phyloP scores from a whole-genome alignment of 2,329 filamentous ascomycete genomes.

The Fusarium albidum region DNA sequence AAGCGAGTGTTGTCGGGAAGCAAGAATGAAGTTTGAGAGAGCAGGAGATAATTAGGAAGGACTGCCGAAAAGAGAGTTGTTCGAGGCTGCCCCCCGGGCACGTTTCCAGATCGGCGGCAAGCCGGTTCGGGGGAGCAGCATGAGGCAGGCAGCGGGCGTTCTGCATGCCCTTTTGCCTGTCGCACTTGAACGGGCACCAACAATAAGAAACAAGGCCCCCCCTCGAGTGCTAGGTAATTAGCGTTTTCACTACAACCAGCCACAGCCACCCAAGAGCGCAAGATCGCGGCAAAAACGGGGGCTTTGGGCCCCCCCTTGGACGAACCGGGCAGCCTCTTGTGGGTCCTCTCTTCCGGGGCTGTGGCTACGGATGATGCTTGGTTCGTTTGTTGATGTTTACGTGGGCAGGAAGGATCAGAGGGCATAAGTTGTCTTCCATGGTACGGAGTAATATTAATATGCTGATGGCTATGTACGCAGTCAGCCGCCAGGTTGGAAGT shows the following conservation, averaged over 20 bases:
- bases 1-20: slow-evolving; percentile 5
- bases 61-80: slow-evolving; percentile 19
- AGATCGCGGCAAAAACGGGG: slow-evolving; percentile 24
- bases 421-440: too few species aligned
- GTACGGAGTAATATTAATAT: too few species aligned
- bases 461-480: slow-evolving; percentile 11
- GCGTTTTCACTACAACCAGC: slow-evolving; percentile 24
- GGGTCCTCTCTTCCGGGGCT: slow-evolving; percentile 14
- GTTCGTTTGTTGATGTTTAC: slow-evolving; percentile 31
- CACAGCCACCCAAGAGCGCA: slow-evolving; percentile 9
- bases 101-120: slow-evolving; percentile 35
- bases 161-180: slow-evolving; percentile 1
- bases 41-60: slow-evolving; percentile 24
- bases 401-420: slow-evolving; percentile 23
- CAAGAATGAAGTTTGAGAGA: slow-evolving; percentile 18
- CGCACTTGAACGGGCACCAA: slow-evolving; percentile 13
- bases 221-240: slow-evolving; percentile 15
- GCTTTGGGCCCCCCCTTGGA: background rate
- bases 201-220: slow-evolving; percentile 13
- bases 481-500: too few species aligned
- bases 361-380: slow-evolving; percentile 17
- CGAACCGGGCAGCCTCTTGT: slow-evolving; percentile 6
- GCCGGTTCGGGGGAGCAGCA: slow-evolving; percentile 34
- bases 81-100: slow-evolving; percentile 14
- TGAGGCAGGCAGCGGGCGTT: slow-evolving; percentile 30